Base-by-base conservation (phyloP, 1,284 basidiomycete genomes). In the Cystobasidium sp. region DNA sequence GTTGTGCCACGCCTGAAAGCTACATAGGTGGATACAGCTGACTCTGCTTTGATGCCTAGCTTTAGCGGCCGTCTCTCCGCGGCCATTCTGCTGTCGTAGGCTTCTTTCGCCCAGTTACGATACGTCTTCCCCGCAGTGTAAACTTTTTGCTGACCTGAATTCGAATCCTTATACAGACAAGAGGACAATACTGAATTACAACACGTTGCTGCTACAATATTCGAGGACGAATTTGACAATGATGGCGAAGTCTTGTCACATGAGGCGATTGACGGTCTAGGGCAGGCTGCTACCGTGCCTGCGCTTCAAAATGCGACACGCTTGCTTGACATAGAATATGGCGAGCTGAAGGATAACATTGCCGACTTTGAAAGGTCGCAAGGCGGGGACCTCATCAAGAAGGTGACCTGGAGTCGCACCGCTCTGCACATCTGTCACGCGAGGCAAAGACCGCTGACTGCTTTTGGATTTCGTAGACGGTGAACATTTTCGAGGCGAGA, bases 281-380 rank as follows among this genome's bases (percentile, higher is more conserved):
- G 47, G 20, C n/a, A 14, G 14, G 31, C 31, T 31, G 31, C 31
- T 31, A 2, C 31, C 31, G 31, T 31, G 31, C 31, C 31, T 31
- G 31, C 31, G 14, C 24, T 56, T 14, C 14, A 18, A 4, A 37
- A n/a, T 14, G 31, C n/a, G 14, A 3, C 31, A n/a, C 55, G 55
- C 55, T 22, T n/a, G 24, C 55, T 56, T 14, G 8, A 56, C 3
- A 37, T 14, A n/a, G 55, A 56, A 4, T n/a, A 56, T 22, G 55
- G n/a, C 18, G 55, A 56, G 55, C 31, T 56, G n/a, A 22, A 56
- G 14, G 55, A 56, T 56, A 14, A 22, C 14, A 37, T 56, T 56
- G 55, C 55, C 14, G 55, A 56, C 24, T 56, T 56, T 37, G 24
- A 14, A 14, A 56, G 1, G 14, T 56, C 55, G 3, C 12, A 22